These are phyloP conservation scores for Puya raimondii DNA, from an alignment of 176 grass and related monocot species.

Conservation along the genomic window DNA sequence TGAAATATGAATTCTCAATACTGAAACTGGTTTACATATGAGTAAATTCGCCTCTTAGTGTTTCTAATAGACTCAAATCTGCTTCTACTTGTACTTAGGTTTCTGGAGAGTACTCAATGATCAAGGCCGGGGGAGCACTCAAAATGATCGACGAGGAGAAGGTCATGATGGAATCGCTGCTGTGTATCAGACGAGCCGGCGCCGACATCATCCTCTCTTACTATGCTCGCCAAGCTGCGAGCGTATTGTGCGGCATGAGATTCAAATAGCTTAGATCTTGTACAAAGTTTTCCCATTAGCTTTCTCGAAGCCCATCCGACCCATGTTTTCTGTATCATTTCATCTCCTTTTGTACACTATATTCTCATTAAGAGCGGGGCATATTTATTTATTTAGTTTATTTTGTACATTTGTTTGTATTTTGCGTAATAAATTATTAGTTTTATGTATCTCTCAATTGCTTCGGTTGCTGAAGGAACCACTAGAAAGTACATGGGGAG, in stretches of 20 bases:
- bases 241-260: constrained; percentile 50
- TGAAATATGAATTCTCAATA: neutral
- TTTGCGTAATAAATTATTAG: too few relatives aligned
- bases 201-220: constrained; percentile 89
- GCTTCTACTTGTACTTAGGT: constrained; percentile 38
- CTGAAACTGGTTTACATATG: neutral
- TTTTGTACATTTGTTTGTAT: too few relatives aligned
- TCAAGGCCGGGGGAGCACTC: constrained; percentile 64
- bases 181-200: constrained; percentile 70
- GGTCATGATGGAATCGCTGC: constrained; percentile 97
- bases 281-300: neutral
- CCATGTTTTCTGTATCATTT: too few relatives aligned
- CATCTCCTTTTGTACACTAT: too few relatives aligned
- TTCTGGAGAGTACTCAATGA: constrained; percentile 97
- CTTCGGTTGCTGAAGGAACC: too few relatives aligned
- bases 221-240: constrained; percentile 82
- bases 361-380: too few relatives aligned
- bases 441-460: too few relatives aligned
- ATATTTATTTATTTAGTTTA: too few relatives aligned
- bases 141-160: constrained; percentile 94
- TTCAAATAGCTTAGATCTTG: constrained; percentile 15
- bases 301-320: neutral
- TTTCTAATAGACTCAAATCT: neutral
- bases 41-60: neutral
- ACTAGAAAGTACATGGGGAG: too few relatives aligned